These are phyloP conservation scores for Esteya vermicola DNA, from an alignment of 2,329 filamentous ascomycete species.

Conservation along the genomic window DNA sequence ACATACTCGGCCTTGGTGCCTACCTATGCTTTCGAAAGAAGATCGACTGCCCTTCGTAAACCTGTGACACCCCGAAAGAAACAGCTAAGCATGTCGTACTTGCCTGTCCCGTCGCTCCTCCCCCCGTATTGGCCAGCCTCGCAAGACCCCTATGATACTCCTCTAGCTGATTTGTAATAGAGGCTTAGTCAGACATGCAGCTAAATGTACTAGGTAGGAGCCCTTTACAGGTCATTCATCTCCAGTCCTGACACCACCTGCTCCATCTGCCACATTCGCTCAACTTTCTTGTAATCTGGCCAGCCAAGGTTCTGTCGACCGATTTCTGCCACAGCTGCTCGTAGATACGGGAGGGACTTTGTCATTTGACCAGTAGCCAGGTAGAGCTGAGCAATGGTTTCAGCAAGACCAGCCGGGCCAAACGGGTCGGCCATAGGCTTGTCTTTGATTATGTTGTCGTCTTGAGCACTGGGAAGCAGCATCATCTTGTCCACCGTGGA, in stretches of 20 bases:
- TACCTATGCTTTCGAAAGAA: too few relatives aligned
- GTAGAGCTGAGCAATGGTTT: slow-evolving; percentile 1
- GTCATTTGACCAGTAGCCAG: background rate
- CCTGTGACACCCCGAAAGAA: too few relatives aligned
- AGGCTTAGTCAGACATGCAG: too few relatives aligned
- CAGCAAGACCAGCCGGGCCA: slow-evolving; percentile 2
- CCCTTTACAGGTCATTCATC: too few relatives aligned
- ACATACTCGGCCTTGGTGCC: too few relatives aligned
- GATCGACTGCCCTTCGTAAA: too few relatives aligned
- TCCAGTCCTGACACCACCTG: background rate
- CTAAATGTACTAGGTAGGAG: too few relatives aligned
- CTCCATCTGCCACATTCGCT: background rate
- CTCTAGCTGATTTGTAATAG: too few relatives aligned
- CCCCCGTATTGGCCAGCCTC: too few relatives aligned
- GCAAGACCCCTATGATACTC: too few relatives aligned
- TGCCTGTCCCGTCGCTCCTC: too few relatives aligned
- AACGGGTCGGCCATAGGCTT: slow-evolving; percentile 5
- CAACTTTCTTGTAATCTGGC: background rate
- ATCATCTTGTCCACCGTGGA: background rate
- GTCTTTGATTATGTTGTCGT: background rate
- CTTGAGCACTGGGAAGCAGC: background rate
- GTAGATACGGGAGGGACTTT: slow-evolving; percentile 3
- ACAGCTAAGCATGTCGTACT: too few relatives aligned
- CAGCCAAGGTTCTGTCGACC: slow-evolving; percentile 2
- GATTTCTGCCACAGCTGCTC: slow-evolving; percentile 2